These are phyloP conservation scores for Penicillium canescens DNA, from an alignment of 495 filamentous ascomycete genomes.

Conservation along the genomic window DNA sequence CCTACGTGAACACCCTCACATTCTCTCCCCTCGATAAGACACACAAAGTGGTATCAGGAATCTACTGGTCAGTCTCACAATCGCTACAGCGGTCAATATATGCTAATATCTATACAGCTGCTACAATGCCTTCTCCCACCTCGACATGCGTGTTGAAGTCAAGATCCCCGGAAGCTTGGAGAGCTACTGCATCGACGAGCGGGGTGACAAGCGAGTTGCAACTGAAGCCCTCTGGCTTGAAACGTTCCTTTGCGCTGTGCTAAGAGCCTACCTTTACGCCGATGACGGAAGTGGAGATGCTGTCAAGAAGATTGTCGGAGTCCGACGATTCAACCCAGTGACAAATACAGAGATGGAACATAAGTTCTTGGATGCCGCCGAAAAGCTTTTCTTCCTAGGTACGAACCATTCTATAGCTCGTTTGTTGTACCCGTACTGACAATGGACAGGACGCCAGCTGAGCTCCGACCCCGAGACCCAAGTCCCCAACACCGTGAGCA, in stretches of 20 bases:
- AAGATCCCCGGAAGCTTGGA: slow-evolving; percentile 94
- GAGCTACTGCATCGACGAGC: slow-evolving; percentile 94
- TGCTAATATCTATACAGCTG: slow-evolving; percentile 59
- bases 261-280: slow-evolving; percentile 93
- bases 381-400: slow-evolving; percentile 94
- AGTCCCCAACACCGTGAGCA: slow-evolving; percentile 95
- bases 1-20: slow-evolving; percentile 96
- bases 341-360: slow-evolving; percentile 97
- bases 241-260: slow-evolving; percentile 90
- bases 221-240: slow-evolving; percentile 95
- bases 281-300: slow-evolving; percentile 90
- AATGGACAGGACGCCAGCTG: slow-evolving; percentile 75
- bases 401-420: slow-evolving; percentile 10
- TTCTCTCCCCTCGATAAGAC: slow-evolving; percentile 84
- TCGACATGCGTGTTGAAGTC: slow-evolving; percentile 98
- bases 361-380: slow-evolving; percentile 91
- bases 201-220: slow-evolving; percentile 88
- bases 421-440: slow-evolving; percentile 20
- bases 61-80: slow-evolving; percentile 74
- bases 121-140: slow-evolving; percentile 98
- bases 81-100: slow-evolving; percentile 10
- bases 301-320: slow-evolving; percentile 91
- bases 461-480: slow-evolving; percentile 97
- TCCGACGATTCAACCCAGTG: slow-evolving; percentile 93
- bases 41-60: slow-evolving; percentile 86